Evolutionary conservation across 2,329 filamentous ascomycete species (phyloP).

Genomic region (Arthrobotrys sinensis): DNA sequence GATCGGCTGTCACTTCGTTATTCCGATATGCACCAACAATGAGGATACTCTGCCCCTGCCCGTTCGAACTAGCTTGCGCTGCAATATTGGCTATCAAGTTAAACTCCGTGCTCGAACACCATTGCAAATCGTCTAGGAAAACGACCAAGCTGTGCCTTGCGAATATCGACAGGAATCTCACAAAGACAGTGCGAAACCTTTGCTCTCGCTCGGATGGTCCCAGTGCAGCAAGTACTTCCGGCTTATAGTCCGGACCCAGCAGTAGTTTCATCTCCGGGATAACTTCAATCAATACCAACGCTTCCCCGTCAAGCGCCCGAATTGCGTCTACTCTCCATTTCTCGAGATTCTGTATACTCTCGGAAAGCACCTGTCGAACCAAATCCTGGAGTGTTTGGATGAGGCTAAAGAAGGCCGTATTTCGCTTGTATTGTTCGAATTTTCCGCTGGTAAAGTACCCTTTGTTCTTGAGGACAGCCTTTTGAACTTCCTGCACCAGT

Average conservation of each 20-base stretch:
- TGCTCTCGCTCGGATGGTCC: slow-evolving; percentile 64
- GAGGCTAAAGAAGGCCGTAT: slow-evolving; percentile 64
- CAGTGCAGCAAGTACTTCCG: slow-evolving; percentile 63
- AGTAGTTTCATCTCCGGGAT: slow-evolving; percentile 64
- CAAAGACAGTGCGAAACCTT: slow-evolving; percentile 62
- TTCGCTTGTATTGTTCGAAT: slow-evolving; percentile 65
- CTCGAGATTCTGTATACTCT: slow-evolving; percentile 63
- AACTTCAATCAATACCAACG: slow-evolving; percentile 63
- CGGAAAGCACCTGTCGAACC: slow-evolving; percentile 64
- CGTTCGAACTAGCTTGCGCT: slow-evolving; percentile 62
- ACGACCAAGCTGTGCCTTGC: slow-evolving; percentile 64
- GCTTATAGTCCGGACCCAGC: slow-evolving; percentile 63
- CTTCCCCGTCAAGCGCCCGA: slow-evolving; percentile 64
- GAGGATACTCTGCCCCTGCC: slow-evolving; percentile 63
- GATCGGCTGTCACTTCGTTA: slow-evolving; percentile 63
- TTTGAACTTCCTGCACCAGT: slow-evolving; percentile 64
- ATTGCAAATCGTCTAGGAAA: slow-evolving; percentile 65
- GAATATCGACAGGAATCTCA: slow-evolving; percentile 62
- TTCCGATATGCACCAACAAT: slow-evolving; percentile 64
- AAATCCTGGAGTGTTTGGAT: slow-evolving; percentile 65
- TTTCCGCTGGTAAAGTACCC: slow-evolving; percentile 65
- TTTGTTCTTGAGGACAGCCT: slow-evolving; percentile 64
- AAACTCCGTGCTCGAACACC: slow-evolving; percentile 63
- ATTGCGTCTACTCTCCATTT: slow-evolving; percentile 64
- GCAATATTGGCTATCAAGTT: slow-evolving; percentile 64